phyloP scores from a whole-genome alignment of 2,329 filamentous ascomycete species.

The Beauveria medogensis region DNA sequence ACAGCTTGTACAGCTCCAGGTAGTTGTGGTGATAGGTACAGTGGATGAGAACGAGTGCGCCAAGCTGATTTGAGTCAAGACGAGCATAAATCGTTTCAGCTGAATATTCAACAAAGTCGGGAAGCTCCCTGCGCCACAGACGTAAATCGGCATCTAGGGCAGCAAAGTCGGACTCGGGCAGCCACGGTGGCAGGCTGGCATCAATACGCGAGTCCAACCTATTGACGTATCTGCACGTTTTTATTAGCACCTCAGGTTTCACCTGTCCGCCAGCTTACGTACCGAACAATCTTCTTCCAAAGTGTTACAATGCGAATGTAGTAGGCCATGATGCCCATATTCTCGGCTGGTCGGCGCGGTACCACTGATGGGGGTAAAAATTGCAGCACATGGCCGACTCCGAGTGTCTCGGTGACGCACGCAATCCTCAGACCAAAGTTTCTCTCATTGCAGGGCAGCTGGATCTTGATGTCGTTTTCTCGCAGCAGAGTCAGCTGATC shows the following conservation, averaged over 20 bases:
- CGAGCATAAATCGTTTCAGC: slow-evolving; percentile 37
- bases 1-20: slow-evolving; percentile 37
- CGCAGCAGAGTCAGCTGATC: slow-evolving; percentile 31
- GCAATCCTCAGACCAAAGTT: slow-evolving; percentile 34
- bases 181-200: slow-evolving; percentile 32
- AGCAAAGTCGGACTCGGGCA: slow-evolving; percentile 34
- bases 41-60: slow-evolving; percentile 35
- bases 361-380: slow-evolving; percentile 32
- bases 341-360: slow-evolving; percentile 30
- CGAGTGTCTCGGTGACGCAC: slow-evolving; percentile 31
- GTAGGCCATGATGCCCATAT: slow-evolving; percentile 37
- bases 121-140: slow-evolving; percentile 33
- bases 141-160: slow-evolving; percentile 31
- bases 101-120: slow-evolving; percentile 35
- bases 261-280: not conserved
- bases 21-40: slow-evolving; percentile 40
- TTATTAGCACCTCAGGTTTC: not conserved
- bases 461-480: slow-evolving; percentile 33
- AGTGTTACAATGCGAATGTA: slow-evolving; percentile 33
- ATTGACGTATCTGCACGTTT: slow-evolving; percentile 29
- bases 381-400: slow-evolving; percentile 32
- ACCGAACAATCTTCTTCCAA: slow-evolving; percentile 33
- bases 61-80: slow-evolving; percentile 37
- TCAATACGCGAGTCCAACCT: slow-evolving; percentile 31
- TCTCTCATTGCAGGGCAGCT: slow-evolving; percentile 31